Base-by-base conservation (phyloP, 2,329 filamentous ascomycete genomes). In the Ciborinia camelliae region DNA sequence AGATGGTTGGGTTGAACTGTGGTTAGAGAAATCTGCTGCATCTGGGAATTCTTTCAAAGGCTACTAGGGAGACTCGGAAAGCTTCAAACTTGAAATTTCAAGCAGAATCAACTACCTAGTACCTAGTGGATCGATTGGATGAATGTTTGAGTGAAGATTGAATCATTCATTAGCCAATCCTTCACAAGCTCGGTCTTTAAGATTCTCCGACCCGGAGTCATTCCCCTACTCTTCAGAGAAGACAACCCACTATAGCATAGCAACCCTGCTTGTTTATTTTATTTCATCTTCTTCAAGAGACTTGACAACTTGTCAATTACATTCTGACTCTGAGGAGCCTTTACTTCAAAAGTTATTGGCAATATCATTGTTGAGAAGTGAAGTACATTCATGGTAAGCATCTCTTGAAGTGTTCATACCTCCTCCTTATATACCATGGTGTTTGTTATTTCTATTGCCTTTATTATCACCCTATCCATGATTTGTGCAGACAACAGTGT, bases 171-270 rank as follows among this genome's bases (percentile, higher is more conserved):
- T 14, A 18, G 14, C 41, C 43, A 35, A 35, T 47, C n/a, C 7
- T 35, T 14, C 30, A 59, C 41, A 47, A 26, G 41, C 41, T 35
- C 41, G 55, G 30, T 9, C 55, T 59, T 12, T 5, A 35, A 48
- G n/a, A 59, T 59, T 59, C 8, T 47, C 55, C 55, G 30, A 20
- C n/a, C 55, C 30, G 30, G 55, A 47, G 30, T n/a, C 26, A 9
- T 23, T 47, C 55, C 15, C 41, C 55, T 58, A 14, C 55, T 47
- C 41, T 35, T 47, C 41, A 35, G 55, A 47, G 41, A 9, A 23
- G 20, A 35, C 15, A 20, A 35, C 20, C 7, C n/a, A n/a, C n/a
- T n/a, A n/a, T n/a, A 47, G 12, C 15, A 26, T 26, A 35, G n/a
- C 41, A 47, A 12, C 20, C n/a, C 41, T 35, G 41, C 20, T 47